phyloP scores from a whole-genome alignment of 1,139 yeast species.

The Lodderomyces beijingensis region DNA sequence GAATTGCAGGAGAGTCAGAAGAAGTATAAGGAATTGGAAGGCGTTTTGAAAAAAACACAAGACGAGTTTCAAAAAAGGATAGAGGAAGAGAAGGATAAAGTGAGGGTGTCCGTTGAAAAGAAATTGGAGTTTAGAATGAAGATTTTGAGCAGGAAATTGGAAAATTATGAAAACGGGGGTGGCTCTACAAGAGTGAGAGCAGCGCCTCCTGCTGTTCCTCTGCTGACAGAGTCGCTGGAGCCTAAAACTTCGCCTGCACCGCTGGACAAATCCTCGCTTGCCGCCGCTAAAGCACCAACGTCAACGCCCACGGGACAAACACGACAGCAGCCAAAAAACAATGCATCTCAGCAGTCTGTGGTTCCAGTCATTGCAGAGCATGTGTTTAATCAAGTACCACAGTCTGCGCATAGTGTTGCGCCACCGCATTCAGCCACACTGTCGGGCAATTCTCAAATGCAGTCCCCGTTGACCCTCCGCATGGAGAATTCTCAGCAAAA shows the following conservation, averaged over 20 bases:
- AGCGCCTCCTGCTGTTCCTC: no score
- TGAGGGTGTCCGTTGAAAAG: slow-evolving; percentile 34
- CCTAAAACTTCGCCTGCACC: no score
- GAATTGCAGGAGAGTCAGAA: no score
- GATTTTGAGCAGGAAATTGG: slow-evolving; percentile 42
- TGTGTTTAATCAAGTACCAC: slow-evolving; percentile 1
- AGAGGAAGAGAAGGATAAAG: slow-evolving; percentile 27
- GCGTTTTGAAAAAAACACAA: slow-evolving; percentile 17
- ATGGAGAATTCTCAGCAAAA: no score
- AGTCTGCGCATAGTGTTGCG: no score
- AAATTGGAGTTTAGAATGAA: slow-evolving; percentile 38
- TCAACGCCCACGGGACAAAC: neutral
- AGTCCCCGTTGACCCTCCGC: no score
- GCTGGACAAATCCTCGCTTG: no score
- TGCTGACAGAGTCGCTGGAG: no score
- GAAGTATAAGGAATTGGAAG: slow-evolving; percentile 18
- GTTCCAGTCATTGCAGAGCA: slow-evolving; percentile 14
- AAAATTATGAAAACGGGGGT: slow-evolving; percentile 25
- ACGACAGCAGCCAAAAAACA: neutral
- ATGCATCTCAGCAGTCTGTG: neutral
- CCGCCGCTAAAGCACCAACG: no score
- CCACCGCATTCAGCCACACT: no score
- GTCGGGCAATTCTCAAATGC: no score
- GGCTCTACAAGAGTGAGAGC: no score
- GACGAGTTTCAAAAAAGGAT: slow-evolving; percentile 23